phyloP scores from a whole-genome alignment of 371 early-diverging fungal genomes.

The Apophysomyces ossiformis region DNA sequence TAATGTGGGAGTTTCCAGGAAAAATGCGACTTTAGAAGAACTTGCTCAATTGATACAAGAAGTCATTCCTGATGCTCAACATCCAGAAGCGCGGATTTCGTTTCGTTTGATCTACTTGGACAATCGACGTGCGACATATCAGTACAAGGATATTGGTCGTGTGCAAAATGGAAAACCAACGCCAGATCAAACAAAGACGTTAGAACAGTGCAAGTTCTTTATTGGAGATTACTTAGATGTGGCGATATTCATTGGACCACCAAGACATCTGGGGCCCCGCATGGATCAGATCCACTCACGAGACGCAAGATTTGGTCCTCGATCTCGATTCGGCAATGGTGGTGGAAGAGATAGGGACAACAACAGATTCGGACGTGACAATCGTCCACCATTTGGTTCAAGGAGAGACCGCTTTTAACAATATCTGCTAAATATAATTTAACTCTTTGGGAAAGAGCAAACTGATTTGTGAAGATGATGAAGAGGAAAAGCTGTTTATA shows the following conservation, averaged over 20 bases:
- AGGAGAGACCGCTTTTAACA: conserved; percentile 4
- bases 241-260: conserved; percentile 55
- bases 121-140: conserved; percentile 43
- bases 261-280: conserved; percentile 16
- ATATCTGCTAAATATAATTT: no score
- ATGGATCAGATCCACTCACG: conserved; percentile 10
- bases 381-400: not conserved
- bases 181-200: conserved; percentile 58
- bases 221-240: conserved; percentile 72
- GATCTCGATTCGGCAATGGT: not conserved
- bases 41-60: conserved; percentile 62
- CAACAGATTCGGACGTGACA: conserved; percentile 9
- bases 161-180: conserved; percentile 49
- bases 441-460: no score
- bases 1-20: conserved; percentile 43
- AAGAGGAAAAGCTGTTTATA: no score
- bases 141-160: conserved; percentile 55
- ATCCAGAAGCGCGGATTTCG: conserved; percentile 56
- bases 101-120: conserved; percentile 62
- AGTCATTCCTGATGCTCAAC: conserved; percentile 54
- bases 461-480: no score
- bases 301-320: conserved; percentile 1
- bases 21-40: conserved; percentile 70
- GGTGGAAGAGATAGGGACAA: conserved; percentile 9
- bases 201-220: conserved; percentile 60